phyloP scores from a whole-genome alignment of 768 basidiomycete species.

The Amanita jacksonii region DNA sequence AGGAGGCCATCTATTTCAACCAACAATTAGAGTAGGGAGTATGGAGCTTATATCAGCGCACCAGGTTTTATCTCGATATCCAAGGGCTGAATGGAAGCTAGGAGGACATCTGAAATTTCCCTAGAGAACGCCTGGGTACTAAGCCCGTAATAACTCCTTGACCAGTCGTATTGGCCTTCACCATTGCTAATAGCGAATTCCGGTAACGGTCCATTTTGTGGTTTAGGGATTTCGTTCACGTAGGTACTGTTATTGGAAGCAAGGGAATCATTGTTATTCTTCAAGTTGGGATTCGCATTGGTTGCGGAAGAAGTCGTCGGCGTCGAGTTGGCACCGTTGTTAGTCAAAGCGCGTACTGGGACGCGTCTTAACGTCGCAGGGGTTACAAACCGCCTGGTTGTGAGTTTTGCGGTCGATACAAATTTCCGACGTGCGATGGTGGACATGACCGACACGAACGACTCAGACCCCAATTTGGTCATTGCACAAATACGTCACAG shows the following conservation, averaged over 20 bases:
- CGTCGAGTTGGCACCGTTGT: not conserved
- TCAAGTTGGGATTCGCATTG: not conserved
- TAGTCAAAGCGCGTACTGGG: not conserved
- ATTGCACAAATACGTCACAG: not conserved
- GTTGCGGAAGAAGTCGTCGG: not conserved
- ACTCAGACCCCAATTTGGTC: not conserved
- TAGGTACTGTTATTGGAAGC: slow-evolving; percentile 1
- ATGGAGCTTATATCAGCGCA: slow-evolving; percentile 20
- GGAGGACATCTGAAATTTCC: slow-evolving; percentile 61
- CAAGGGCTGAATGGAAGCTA: slow-evolving; percentile 61
- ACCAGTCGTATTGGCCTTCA: slow-evolving; percentile 65
- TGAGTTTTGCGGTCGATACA: not conserved
- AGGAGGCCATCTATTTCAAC: slow-evolving; percentile 67
- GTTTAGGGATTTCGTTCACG: not conserved
- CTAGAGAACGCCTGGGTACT: slow-evolving; percentile 67
- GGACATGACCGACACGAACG: not conserved
- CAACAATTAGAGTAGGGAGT: not conserved
- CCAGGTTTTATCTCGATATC: slow-evolving; percentile 96
- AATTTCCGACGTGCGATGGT: not conserved
- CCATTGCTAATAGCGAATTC: slow-evolving; percentile 5
- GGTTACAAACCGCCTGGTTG: not conserved
- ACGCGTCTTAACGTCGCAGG: not conserved
- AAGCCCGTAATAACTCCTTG: slow-evolving; percentile 76
- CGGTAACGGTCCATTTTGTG: not conserved
- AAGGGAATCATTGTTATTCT: not conserved